phyloP scores from a whole-genome alignment of 106 monocot species.

The Platanthera guangdongensis region DNA sequence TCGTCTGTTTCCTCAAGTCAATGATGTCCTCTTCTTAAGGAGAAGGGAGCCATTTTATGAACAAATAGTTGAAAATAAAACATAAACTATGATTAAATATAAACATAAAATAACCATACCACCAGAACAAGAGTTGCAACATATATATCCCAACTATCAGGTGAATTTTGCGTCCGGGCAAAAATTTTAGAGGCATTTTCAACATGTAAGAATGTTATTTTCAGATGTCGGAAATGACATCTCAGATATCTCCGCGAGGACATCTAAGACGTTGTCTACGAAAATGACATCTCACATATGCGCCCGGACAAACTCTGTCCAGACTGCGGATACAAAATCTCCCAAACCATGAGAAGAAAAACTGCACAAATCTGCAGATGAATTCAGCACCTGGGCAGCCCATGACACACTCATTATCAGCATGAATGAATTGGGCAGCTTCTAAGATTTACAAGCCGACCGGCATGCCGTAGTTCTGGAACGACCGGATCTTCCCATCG shows the following conservation, averaged over 20 bases:
- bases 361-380: neutral
- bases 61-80: neutral
- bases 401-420: neutral
- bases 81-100: neutral
- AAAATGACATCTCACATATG: neutral
- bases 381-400: neutral
- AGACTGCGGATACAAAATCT: neutral
- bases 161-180: no score
- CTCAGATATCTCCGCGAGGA: no score
- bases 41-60: neutral
- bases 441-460: slow-evolving; percentile 20
- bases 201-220: no score
- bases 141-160: no score
- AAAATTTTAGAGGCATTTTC: no score
- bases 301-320: neutral
- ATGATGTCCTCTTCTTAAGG: no score
- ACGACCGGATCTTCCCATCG: slow-evolving; percentile 64
- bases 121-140: neutral
- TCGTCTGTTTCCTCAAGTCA: no score
- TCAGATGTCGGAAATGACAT: no score
- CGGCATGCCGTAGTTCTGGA: slow-evolving; percentile 74
- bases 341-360: neutral
- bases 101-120: neutral
- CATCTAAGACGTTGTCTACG: no score
- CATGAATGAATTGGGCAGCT: neutral